Base-by-base conservation (phyloP, 2,329 filamentous ascomycete genomes). In the Sporothrix pseudoabietina region DNA sequence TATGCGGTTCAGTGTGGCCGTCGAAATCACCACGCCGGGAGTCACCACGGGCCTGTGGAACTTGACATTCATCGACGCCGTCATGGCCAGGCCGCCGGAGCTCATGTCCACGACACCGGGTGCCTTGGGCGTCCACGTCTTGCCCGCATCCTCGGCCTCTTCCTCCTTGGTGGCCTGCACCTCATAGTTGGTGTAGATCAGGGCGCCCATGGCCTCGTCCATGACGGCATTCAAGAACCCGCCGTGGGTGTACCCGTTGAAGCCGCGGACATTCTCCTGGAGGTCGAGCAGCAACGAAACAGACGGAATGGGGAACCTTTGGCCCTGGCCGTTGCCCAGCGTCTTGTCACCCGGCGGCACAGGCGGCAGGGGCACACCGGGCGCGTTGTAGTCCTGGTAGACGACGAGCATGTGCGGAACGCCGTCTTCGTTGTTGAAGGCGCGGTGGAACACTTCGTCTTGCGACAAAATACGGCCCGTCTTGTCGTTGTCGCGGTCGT, bases 161-260 rank as follows among this genome's bases (percentile, higher is more conserved):
- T 47, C 44, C 4, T 74, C 49, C 41, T 72, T 55, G 4, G 9
- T n/a, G 16, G 44, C 71, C 72, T 75, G 75, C 57, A 73, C 65
- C 35, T 76, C 47, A 65, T 77, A 72, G 59, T 79, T 79, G 68
- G 75, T 57, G 32, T 76, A 75, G 26, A 78, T 69, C 41, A 79
- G 69, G 35, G 68, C 69, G 32, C 77, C 78, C 78, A 80, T 79
- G 49, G 77, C 76, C 72, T 80, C 79, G 74, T 80, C 79, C 19
- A 80, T 75, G 9, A 78, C 9, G 9, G 75, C 68, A 8, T 74
- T 55, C 12, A 77, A 71, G 1, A 80, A 70, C 4, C 78, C 79
- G 44, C 78, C 79, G 69, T 80, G 78, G 1, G 75, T 71, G 73
- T 78, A 79, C 6, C 79, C 78, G 19, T 77, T 77, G 44, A 78